These are phyloP conservation scores for Candida koratica DNA, from an alignment of 805 yeast species.

Conservation along the genomic window DNA sequence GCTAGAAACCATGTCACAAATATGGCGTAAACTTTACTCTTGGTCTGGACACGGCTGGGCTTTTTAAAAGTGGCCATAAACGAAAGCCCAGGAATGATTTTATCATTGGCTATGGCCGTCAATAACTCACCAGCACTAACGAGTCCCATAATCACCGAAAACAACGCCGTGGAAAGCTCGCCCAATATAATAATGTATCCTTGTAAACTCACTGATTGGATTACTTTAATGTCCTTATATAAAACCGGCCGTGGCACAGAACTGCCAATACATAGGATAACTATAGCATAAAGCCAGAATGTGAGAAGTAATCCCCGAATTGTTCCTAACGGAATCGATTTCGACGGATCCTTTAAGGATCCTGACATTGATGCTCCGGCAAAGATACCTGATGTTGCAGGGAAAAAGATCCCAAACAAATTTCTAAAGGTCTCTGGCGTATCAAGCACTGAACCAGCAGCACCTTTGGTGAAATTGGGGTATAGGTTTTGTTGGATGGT, in stretches of 20 bases:
- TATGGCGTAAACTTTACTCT: slow-evolving; percentile 64
- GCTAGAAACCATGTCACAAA: slow-evolving; percentile 76
- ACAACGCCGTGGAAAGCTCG: slow-evolving; percentile 86
- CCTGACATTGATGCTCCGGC: slow-evolving; percentile 99
- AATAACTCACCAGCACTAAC: slow-evolving; percentile 92
- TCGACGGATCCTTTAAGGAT: slow-evolving; percentile 79
- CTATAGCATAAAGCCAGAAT: slow-evolving; percentile 70
- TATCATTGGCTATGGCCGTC: slow-evolving; percentile 88
- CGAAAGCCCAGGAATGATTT: slow-evolving; percentile 74
- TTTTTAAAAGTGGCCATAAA: slow-evolving; percentile 42
- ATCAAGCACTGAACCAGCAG: slow-evolving; percentile 79
- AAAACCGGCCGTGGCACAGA: slow-evolving; percentile 78
- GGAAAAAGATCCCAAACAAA: slow-evolving; percentile 92
- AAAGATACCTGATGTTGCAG: slow-evolving; percentile 97
- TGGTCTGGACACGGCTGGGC: slow-evolving; percentile 39
- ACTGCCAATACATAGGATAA: slow-evolving; percentile 74
- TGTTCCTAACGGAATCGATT: slow-evolving; percentile 92
- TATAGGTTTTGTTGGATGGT: slow-evolving; percentile 63
- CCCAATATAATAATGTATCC: slow-evolving; percentile 73
- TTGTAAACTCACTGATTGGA: slow-evolving; percentile 74
- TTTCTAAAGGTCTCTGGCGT: slow-evolving; percentile 71
- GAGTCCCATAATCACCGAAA: slow-evolving; percentile 91
- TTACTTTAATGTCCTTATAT: slow-evolving; percentile 73
- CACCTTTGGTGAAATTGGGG: slow-evolving; percentile 83
- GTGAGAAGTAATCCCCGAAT: slow-evolving; percentile 77